phyloP scores from a whole-genome alignment of 1,284 basidiomycete species.

The Heliocybe sulcata region DNA sequence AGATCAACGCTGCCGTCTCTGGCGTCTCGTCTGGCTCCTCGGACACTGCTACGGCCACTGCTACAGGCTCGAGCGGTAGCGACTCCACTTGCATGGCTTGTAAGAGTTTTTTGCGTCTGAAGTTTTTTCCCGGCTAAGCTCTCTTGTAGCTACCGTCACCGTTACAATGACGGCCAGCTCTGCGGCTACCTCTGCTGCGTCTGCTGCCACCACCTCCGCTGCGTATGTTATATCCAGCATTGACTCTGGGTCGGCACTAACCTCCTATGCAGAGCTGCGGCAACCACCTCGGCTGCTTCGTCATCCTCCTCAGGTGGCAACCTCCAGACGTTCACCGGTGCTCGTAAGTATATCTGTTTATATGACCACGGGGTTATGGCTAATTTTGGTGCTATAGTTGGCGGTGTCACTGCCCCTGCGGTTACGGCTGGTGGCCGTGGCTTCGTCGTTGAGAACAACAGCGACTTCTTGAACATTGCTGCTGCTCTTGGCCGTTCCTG shows the following conservation, averaged over 20 bases:
- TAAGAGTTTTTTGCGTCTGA: too few species aligned
- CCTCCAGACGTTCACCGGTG: constrained; percentile 52
- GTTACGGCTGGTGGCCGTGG: constrained; percentile 39
- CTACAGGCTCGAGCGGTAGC: constrained; percentile 7
- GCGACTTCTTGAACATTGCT: constrained; percentile 39
- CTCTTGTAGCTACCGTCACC: constrained; percentile 8
- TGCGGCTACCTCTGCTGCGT: constrained; percentile 15
- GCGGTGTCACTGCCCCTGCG: constrained; percentile 35
- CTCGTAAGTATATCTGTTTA: constrained; percentile 20
- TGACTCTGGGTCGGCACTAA: constrained; percentile 8
- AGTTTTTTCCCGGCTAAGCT: too few species aligned
- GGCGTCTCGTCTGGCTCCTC: constrained; percentile 16
- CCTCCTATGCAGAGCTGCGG: not conserved
- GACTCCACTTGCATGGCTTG: not conserved
- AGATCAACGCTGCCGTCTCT: constrained; percentile 48
- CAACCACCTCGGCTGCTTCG: constrained; percentile 10
- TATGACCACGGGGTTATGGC: not conserved
- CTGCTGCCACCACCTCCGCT: constrained; percentile 13
- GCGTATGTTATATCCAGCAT: constrained; percentile 5
- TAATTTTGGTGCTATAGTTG: constrained; percentile 22
- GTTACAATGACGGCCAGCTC: constrained; percentile 3
- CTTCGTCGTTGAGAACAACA: constrained; percentile 39
- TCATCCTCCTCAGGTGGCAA: constrained; percentile 26
- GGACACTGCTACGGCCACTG: constrained; percentile 9
- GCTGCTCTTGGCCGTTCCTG: constrained; percentile 52